These are phyloP conservation scores for Colletotrichum sp. DNA, from an alignment of 2,329 filamentous ascomycete species.

Conservation along the genomic window DNA sequence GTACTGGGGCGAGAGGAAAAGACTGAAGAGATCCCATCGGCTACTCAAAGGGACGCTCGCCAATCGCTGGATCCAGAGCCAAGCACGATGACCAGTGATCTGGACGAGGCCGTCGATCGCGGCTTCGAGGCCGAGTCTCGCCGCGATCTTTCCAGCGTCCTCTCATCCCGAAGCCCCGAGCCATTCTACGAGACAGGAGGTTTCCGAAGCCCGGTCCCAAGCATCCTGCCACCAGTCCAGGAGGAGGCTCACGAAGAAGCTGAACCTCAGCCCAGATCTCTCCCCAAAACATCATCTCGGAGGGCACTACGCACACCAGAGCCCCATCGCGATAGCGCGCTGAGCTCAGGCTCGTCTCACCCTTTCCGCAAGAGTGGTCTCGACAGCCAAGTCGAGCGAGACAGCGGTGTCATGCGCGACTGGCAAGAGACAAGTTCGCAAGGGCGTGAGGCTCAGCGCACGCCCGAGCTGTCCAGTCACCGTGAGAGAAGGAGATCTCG, in stretches of 20 bases:
- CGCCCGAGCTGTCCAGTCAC: slow-evolving; percentile 12
- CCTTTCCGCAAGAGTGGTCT: slow-evolving; percentile 37
- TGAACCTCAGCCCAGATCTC: slow-evolving; percentile 29
- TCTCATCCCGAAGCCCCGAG: neutral
- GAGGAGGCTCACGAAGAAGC: slow-evolving; percentile 56
- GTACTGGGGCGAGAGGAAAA: slow-evolving; percentile 33
- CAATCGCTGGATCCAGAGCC: neutral
- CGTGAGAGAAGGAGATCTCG: slow-evolving; percentile 24
- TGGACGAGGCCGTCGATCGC: slow-evolving; percentile 21
- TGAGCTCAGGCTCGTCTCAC: slow-evolving; percentile 50
- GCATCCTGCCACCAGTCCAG: slow-evolving; percentile 55
- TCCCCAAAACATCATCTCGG: slow-evolving; percentile 16
- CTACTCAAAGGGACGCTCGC: neutral
- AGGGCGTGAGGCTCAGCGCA: slow-evolving; percentile 24
- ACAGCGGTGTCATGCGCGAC: slow-evolving; percentile 62
- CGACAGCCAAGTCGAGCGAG: slow-evolving; percentile 44
- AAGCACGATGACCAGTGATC: slow-evolving; percentile 12
- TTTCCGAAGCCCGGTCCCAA: slow-evolving; percentile 46
- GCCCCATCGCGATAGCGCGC: slow-evolving; percentile 54
- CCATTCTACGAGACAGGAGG: slow-evolving; percentile 29
- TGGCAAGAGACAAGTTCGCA: slow-evolving; percentile 37
- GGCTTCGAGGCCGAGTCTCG: slow-evolving; percentile 33
- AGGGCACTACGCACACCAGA: slow-evolving; percentile 33
- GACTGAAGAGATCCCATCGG: neutral
- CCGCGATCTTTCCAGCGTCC: slow-evolving; percentile 24